Base-by-base conservation (phyloP, 768 basidiomycete species). In the Serendipita sp. region DNA sequence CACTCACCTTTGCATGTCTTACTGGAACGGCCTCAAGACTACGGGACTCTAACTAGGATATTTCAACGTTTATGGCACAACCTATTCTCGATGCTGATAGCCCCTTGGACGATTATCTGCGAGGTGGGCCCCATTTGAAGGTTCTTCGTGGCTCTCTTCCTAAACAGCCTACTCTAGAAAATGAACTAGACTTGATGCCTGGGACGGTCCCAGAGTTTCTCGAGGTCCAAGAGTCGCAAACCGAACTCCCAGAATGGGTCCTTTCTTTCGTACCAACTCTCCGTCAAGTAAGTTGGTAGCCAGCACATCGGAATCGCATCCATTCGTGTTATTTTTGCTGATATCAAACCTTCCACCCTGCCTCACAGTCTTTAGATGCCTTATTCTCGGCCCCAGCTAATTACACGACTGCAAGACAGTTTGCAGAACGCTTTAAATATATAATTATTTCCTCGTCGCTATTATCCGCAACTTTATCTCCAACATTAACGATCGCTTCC, bases 381-480 rank as follows among this genome's bases (percentile, higher is more conserved):
- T 58, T 51, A 66, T 34, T 62, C 46, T 38, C 47, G 62, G 38
- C 30, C 32, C 8, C 56, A 47, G 65, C 51, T 44, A 68, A 64
- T 54, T 30, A 41, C 44, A 64, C 58, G 23, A 45, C 48, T 67
- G 64, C 67, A 35, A 58, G 68, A 54, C 16, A 79, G 18, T 86
- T 89, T 69, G 81, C 82, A 7, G 88, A 91, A 73, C 85, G 81
- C 46, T 89, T 91, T 81, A 89, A 89, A 72, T 90, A 89, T 78
- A 83, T 82, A 66, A 81, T 90, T 2, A 89, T 90, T 66, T 88
- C 88, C 2, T 89, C 88, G 2, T 83, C 87, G 5, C 76, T 90
- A 7, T 78, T 90, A n/a, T 81, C 86, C 2, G 72, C 82, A 2
- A 75, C 81, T 63, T 76, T 84, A 65, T 70, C 83, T 45, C 68